Evolutionary conservation across 371 early-diverging fungal genomes (phyloP).

Genomic region (Mortierella sp.): DNA sequence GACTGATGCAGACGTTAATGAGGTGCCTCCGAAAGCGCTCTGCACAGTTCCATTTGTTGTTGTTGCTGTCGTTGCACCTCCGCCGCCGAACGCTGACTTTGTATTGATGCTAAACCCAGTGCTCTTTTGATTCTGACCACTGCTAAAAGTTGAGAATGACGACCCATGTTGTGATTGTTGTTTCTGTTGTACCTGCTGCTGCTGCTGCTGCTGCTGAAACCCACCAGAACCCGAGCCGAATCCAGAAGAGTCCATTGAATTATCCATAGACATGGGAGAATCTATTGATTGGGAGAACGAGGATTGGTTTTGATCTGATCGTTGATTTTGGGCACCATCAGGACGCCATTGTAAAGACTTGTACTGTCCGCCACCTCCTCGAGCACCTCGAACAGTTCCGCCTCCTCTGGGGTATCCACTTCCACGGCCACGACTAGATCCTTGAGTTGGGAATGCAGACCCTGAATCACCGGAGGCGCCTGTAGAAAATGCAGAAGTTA

Average conservation of each 20-base stretch:
- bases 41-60: background rate
- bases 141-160: background rate
- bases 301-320: background rate
- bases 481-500: background rate
- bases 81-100: conserved; percentile 1
- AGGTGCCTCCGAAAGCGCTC: conserved; percentile 10
- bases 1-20: background rate
- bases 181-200: too few relatives aligned
- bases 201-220: too few relatives aligned
- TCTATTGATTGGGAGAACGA: background rate
- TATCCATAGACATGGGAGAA: background rate
- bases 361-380: conserved; percentile 37
- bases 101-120: conserved; percentile 1
- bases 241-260: background rate
- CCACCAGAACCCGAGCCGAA: too few relatives aligned
- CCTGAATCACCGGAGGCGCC: background rate
- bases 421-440: conserved; percentile 27
- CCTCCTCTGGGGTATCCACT: conserved; percentile 14
- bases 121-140: background rate
- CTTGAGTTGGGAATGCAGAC: conserved; percentile 14
- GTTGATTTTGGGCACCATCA: conserved; percentile 10
- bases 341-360: conserved; percentile 40
- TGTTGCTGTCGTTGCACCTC: background rate
- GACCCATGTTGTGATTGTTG: too few relatives aligned
- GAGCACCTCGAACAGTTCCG: conserved; percentile 15